phyloP scores from a whole-genome alignment of 2,329 filamentous ascomycete species.

The Shiraia bambusicola region DNA sequence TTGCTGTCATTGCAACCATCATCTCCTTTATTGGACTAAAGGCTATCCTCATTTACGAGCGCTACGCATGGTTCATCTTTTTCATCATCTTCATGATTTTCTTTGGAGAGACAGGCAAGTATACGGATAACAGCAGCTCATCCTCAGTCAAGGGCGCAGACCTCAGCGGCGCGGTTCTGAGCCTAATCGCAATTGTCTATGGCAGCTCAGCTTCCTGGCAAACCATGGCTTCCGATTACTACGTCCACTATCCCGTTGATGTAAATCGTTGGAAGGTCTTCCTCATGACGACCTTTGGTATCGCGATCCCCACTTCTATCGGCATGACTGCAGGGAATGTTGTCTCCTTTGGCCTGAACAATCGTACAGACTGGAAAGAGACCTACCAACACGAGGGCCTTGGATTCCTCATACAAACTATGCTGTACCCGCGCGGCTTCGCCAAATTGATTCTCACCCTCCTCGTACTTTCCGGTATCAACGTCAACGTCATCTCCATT shows the following conservation, averaged over 20 bases:
- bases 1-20: constrained; percentile 41
- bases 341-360: constrained; percentile 41
- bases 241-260: constrained; percentile 46
- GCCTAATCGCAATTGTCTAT: constrained; percentile 35
- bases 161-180: constrained; percentile 34
- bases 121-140: constrained; percentile 45
- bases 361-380: constrained; percentile 41
- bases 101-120: constrained; percentile 49
- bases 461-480: constrained; percentile 48
- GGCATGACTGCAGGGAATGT: constrained; percentile 50
- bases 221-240: constrained; percentile 48
- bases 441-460: constrained; percentile 52
- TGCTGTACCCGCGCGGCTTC: constrained; percentile 51
- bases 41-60: constrained; percentile 51
- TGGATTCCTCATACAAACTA: constrained; percentile 50
- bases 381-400: constrained; percentile 49
- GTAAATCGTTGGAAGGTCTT: constrained; percentile 45
- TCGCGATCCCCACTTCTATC: constrained; percentile 47
- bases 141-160: constrained; percentile 36
- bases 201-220: constrained; percentile 47
- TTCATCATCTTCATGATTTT: constrained; percentile 53
- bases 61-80: constrained; percentile 53
- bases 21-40: constrained; percentile 47
- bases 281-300: constrained; percentile 46
- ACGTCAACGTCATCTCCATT: constrained; percentile 51